Base-by-base conservation (phyloP, 805 yeast species). In the Saccharomyces mikatae region DNA sequence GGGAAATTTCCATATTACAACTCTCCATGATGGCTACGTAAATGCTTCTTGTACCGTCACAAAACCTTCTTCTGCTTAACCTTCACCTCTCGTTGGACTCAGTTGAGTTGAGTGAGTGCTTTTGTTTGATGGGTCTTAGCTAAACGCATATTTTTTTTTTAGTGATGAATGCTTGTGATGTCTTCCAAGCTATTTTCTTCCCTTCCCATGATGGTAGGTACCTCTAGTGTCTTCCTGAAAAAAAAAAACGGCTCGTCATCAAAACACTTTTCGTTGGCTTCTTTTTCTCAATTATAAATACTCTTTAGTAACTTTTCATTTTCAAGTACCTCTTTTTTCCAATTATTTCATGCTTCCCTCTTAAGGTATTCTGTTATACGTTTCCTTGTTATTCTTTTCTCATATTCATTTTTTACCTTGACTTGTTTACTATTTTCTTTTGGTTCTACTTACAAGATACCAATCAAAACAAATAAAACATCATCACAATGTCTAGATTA, bases 401-500 rank as follows among this genome's bases (percentile, higher is more conserved):
- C 2, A 10, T 4, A 30, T 27, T 21, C 10, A 13, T 50, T 2
- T 47, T 44, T 36, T 6, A 8, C 17, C 41, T 36, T 36, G 11
- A 6, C 44, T 36, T 36, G 44, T 4, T 17, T 36, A 36, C 9
- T 36, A 17, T 17, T n/a, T 6, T 36, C 44, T 36, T 8, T 36
- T 36, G 22, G 13, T 36, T 36, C 24, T 17, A 11, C 1, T 36
- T 36, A 17, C 44, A 36, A 36, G 44, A 36, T 11, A 8, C 22
- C 24, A 36, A 49, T 31, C 48, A 41, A 50, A 31, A 52, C 52
- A 47, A 28, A 31, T 46, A 22, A 48, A 41, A 27, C 54, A 32
- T 36, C 50, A 73, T 64, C 66, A 80, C 63, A 71, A 76, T 66
- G 66, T 77, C 82, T 56, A 78, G 76, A 75, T 72, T 90, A 71